Conservation (phyloP, 352 stramenopile genomes). For the Paralagenidium karlingii region DNA sequence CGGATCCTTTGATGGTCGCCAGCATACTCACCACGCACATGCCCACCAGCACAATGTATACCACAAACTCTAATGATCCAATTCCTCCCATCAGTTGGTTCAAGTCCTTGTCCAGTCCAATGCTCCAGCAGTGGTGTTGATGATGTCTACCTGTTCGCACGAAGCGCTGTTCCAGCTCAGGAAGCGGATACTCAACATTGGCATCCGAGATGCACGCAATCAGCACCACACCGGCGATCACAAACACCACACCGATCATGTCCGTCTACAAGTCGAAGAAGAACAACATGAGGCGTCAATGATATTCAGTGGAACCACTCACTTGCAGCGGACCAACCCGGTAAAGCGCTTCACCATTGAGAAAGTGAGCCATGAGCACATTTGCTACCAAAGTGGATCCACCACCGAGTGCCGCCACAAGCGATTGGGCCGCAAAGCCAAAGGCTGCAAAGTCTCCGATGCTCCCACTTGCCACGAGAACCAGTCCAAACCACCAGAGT, state of each 20-base stretch:
- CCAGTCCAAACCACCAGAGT: slow-evolving; percentile 77
- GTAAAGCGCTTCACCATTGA: slow-evolving; percentile 71
- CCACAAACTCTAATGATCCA: slow-evolving; percentile 50
- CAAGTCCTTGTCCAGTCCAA: neutral
- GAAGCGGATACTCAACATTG: slow-evolving; percentile 77
- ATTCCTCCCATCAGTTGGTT: too few species aligned
- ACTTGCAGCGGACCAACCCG: slow-evolving; percentile 15
- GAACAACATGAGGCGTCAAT: neutral
- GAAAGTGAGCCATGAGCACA: slow-evolving; percentile 73
- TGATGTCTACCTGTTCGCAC: slow-evolving; percentile 33
- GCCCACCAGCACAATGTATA: slow-evolving; percentile 70
- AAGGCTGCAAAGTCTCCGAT: slow-evolving; percentile 84
- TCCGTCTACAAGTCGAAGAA: slow-evolving; percentile 33
- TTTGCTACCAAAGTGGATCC: slow-evolving; percentile 82
- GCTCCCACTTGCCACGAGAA: slow-evolving; percentile 66
- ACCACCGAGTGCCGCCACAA: slow-evolving; percentile 76
- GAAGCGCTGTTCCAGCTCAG: slow-evolving; percentile 75
- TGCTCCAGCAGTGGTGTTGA: neutral
- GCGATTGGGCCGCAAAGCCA: slow-evolving; percentile 81
- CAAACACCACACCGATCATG: slow-evolving; percentile 68
- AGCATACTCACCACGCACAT: slow-evolving; percentile 71
- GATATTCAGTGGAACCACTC: neutral
- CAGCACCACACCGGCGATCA: slow-evolving; percentile 79
- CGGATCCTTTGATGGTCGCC: slow-evolving; percentile 80
- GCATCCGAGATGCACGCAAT: slow-evolving; percentile 78